Conservation (phyloP, 2,329 filamentous ascomycete species). For the Alternaria gansuensis region DNA sequence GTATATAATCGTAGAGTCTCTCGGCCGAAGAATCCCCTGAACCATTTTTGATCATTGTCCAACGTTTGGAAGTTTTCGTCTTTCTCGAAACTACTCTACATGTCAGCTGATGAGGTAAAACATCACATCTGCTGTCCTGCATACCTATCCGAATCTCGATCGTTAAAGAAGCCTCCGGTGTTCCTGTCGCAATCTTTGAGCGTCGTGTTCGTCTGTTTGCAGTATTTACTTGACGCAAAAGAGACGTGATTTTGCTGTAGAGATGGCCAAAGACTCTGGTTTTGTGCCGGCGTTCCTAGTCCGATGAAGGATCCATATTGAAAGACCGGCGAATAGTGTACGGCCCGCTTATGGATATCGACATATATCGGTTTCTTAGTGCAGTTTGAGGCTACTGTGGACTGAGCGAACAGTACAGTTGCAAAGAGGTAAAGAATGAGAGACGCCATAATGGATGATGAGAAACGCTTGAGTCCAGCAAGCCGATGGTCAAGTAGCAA, state of each 20-base stretch:
- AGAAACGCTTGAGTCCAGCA: constrained; percentile 43
- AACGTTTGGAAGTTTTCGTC: constrained; percentile 37
- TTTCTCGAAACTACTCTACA: constrained; percentile 34
- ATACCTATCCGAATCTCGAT: constrained; percentile 46
- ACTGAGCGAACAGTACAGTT: constrained; percentile 50
- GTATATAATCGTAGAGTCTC: constrained; percentile 53
- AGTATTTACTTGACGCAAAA: constrained; percentile 51
- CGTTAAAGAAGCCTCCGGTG: constrained; percentile 50
- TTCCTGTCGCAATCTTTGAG: constrained; percentile 44
- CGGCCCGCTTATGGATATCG: constrained; percentile 56
- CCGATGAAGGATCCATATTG: constrained; percentile 59
- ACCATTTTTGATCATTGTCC: constrained; percentile 34
- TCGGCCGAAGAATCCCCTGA: constrained; percentile 44
- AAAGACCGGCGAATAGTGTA: constrained; percentile 52
- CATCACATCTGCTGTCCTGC: constrained; percentile 8
- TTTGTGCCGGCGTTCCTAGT: constrained; percentile 55
- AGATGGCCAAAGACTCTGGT: constrained; percentile 57
- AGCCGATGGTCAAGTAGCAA: constrained; percentile 33
- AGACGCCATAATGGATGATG: constrained; percentile 40
- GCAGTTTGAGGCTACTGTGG: constrained; percentile 52
- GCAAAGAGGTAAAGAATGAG: constrained; percentile 39
- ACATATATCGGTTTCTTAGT: constrained; percentile 54
- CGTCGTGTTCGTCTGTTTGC: constrained; percentile 44
- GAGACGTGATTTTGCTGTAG: constrained; percentile 55
- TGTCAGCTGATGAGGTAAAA: constrained; percentile 22